A percentile compares a stretch with the other conserved stretches of the same genome.
Evolutionary conservation across 352 stramenopile species (phyloP).

Genomic region (Pythium phragmitis): DNA sequence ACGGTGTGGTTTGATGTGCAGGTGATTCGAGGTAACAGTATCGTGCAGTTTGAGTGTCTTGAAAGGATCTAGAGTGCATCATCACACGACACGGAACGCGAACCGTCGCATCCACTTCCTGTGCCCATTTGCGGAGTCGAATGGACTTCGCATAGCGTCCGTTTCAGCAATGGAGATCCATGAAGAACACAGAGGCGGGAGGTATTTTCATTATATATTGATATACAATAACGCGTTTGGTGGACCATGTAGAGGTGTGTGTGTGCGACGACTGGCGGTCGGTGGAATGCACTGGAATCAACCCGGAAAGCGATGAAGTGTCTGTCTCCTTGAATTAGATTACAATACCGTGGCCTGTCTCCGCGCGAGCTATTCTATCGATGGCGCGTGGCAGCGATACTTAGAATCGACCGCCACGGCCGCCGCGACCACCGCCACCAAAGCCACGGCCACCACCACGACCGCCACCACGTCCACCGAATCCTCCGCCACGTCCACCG

Average conservation of each 20-base stretch:
- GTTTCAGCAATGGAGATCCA: no score
- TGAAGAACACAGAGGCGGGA: slow-evolving; percentile 1
- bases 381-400: not conserved
- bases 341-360: slow-evolving; percentile 23
- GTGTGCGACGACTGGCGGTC: not conserved
- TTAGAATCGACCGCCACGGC: slow-evolving; percentile 40
- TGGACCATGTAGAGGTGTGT: slow-evolving; percentile 5
- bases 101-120: no score
- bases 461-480: slow-evolving; percentile 34
- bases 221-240: slow-evolving; percentile 28
- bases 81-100: no score
- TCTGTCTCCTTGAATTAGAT: slow-evolving; percentile 23
- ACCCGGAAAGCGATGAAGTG: slow-evolving; percentile 5
- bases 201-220: slow-evolving; percentile 31
- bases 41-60: slow-evolving; percentile 89
- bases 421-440: slow-evolving; percentile 27
- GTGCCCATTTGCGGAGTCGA: no score
- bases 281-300: not conserved
- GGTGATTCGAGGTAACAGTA: slow-evolving; percentile 90
- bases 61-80: slow-evolving; percentile 57
- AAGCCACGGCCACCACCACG: slow-evolving; percentile 29
- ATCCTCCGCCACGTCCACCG: slow-evolving; percentile 33
- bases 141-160: no score
- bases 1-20: slow-evolving; percentile 19
- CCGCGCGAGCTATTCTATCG: slow-evolving; percentile 28